Percentiles rank a stretch among this genome's conserved stretches.
Evolutionary conservation across 2,329 filamentous ascomycete species (phyloP).

Genomic region (Hypoxylon sp.): DNA sequence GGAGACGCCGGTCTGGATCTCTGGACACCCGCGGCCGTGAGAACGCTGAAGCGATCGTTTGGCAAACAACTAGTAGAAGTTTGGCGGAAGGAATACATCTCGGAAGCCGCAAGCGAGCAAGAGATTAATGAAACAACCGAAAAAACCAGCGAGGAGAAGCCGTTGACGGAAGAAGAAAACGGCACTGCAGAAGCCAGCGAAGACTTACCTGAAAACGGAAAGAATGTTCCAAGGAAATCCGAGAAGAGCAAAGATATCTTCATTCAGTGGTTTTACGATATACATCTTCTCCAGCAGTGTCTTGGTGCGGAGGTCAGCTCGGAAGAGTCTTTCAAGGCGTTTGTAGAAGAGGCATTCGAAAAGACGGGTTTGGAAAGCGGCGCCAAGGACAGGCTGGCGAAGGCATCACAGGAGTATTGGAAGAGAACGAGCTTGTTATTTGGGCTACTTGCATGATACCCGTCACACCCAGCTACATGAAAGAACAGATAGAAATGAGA

Average conservation of each 20-base stretch:
- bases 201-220: constrained; percentile 26
- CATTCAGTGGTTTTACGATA: constrained; percentile 72
- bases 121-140: constrained; percentile 33
- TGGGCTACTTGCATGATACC: constrained; percentile 71
- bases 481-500: constrained; percentile 18
- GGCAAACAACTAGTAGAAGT: constrained; percentile 60
- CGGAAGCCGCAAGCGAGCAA: constrained; percentile 41
- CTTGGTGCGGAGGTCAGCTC: constrained; percentile 52
- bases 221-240: background rate
- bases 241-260: constrained; percentile 60
- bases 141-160: constrained; percentile 26
- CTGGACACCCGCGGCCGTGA: constrained; percentile 79
- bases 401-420: constrained; percentile 81
- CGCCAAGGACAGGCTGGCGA: constrained; percentile 66
- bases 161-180: constrained; percentile 33
- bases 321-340: constrained; percentile 53
- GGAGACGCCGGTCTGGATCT: constrained; percentile 77
- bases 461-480: constrained; percentile 19
- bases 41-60: constrained; percentile 70
- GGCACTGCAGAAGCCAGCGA: constrained; percentile 32
- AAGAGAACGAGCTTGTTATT: constrained; percentile 85
- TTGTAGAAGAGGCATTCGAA: constrained; percentile 61
- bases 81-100: constrained; percentile 60
- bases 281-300: constrained; percentile 62
- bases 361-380: constrained; percentile 63